phyloP scores from a whole-genome alignment of 192 early-diverging fungal genomes.

The Umbelopsis sp. region DNA sequence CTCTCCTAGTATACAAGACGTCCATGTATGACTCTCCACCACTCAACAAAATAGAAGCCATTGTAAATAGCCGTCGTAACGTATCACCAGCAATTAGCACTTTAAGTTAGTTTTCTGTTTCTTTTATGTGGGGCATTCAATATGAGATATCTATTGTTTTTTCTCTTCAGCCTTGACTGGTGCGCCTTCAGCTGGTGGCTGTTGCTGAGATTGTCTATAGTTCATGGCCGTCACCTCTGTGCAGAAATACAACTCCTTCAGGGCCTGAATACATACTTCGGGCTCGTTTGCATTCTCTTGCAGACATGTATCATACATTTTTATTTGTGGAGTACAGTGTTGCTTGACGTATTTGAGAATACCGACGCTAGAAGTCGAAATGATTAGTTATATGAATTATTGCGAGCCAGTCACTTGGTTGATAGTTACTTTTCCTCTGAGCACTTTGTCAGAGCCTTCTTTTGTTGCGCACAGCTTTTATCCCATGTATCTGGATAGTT shows the following conservation, averaged over 20 bases:
- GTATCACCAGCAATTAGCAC: too few species aligned
- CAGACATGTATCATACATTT: conserved; percentile 56
- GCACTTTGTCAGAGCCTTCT: conserved; percentile 57
- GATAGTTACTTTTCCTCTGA: conserved; percentile 59
- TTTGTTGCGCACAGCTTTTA: conserved; percentile 56
- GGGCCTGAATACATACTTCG: conserved; percentile 48
- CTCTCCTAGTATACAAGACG: conserved; percentile 63
- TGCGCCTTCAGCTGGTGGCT: conserved; percentile 22
- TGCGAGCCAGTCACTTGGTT: background rate
- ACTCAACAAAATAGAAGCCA: background rate
- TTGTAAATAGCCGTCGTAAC: conserved; percentile 15
- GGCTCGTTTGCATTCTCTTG: conserved; percentile 52
- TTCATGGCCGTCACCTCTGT: conserved; percentile 48
- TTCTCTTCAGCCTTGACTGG: conserved; percentile 14
- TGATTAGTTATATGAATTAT: background rate
- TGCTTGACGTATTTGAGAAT: conserved; percentile 62
- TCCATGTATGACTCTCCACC: conserved; percentile 39
- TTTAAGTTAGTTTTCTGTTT: background rate
- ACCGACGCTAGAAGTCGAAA: conserved; percentile 44
- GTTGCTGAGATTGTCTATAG: conserved; percentile 28
- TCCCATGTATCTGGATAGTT: conserved; percentile 58
- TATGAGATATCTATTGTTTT: conserved; percentile 2
- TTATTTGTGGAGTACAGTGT: conserved; percentile 53
- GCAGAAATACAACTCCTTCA: conserved; percentile 56
- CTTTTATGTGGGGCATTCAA: background rate